phyloP scores from a whole-genome alignment of 2,329 filamentous ascomycete genomes.

The Stylonectria norvegica region DNA sequence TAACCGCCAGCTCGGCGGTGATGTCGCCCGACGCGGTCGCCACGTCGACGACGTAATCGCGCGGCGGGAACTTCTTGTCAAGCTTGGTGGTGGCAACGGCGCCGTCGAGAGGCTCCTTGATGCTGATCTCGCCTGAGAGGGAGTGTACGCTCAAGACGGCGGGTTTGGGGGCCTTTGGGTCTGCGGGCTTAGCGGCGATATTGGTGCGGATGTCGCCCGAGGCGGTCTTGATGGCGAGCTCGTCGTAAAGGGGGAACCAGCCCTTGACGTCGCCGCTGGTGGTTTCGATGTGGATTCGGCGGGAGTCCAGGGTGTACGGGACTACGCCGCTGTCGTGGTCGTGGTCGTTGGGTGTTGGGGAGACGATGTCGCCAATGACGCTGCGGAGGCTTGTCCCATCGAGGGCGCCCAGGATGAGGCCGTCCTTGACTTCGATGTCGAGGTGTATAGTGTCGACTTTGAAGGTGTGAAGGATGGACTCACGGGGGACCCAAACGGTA shows the following conservation, averaged over 20 bases:
- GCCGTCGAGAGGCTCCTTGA: slow-evolving; percentile 39
- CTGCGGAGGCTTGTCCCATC: slow-evolving; percentile 33
- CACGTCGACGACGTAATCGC: slow-evolving; percentile 46
- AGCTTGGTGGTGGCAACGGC: slow-evolving; percentile 17
- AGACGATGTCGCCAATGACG: slow-evolving; percentile 37
- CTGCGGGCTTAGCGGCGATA: slow-evolving; percentile 40
- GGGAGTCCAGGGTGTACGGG: slow-evolving; percentile 42
- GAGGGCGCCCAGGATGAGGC: slow-evolving; percentile 35
- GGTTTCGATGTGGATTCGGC: slow-evolving; percentile 40
- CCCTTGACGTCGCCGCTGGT: slow-evolving; percentile 44
- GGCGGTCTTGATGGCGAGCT: slow-evolving; percentile 41
- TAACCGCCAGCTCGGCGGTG: slow-evolving; percentile 39
- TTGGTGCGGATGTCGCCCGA: slow-evolving; percentile 42
- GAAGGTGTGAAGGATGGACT: slow-evolving; percentile 37
- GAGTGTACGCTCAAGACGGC: slow-evolving; percentile 42
- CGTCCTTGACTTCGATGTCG: slow-evolving; percentile 38
- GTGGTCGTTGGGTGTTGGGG: slow-evolving; percentile 29
- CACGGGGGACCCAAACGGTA: slow-evolving; percentile 45
- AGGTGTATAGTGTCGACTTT: slow-evolving; percentile 37
- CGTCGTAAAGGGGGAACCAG: slow-evolving; percentile 50
- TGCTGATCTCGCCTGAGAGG: slow-evolving; percentile 41
- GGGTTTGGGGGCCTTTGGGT: slow-evolving; percentile 31
- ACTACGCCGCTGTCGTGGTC: slow-evolving; percentile 22
- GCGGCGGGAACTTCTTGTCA: slow-evolving; percentile 35
- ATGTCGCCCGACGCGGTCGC: slow-evolving; percentile 45